Conservation (phyloP, 2,329 filamentous ascomycete genomes). For the Pseudogymnoascus sp. region DNA sequence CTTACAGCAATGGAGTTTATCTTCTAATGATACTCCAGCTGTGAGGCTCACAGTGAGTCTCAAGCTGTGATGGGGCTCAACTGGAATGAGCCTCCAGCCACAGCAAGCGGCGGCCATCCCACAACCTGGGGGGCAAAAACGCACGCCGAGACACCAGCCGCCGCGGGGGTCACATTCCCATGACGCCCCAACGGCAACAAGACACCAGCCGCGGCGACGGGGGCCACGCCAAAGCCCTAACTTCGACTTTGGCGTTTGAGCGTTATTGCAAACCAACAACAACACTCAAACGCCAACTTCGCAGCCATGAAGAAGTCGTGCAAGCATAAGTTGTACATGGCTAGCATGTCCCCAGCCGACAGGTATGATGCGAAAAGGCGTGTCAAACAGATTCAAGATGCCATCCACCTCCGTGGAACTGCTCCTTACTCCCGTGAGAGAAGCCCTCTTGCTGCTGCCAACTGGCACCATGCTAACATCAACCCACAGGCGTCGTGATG, state of each 20-base stretch:
- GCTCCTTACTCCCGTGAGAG: neutral
- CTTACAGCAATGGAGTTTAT: neutral
- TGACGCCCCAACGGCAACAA: neutral
- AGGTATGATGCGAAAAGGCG: neutral
- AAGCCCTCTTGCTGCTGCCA: neutral
- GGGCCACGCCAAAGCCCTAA: neutral
- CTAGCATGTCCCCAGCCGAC: neutral
- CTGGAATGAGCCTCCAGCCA: neutral
- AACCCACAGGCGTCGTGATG: neutral
- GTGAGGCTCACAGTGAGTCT: neutral
- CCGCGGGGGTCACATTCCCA: neutral
- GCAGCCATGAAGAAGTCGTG: neutral
- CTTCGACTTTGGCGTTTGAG: neutral
- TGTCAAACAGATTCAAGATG: neutral
- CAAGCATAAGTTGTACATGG: neutral
- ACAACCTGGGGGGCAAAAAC: neutral
- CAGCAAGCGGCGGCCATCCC: no score
- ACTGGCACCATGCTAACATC: neutral
- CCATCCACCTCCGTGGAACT: neutral
- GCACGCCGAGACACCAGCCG: neutral
- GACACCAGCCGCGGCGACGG: neutral
- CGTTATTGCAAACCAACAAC: no score
- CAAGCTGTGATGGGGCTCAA: neutral
- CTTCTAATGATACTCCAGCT: neutral
- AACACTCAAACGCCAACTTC: no score